Conservation (phyloP, 2,329 filamentous ascomycete genomes). For the Calonectria montana region DNA sequence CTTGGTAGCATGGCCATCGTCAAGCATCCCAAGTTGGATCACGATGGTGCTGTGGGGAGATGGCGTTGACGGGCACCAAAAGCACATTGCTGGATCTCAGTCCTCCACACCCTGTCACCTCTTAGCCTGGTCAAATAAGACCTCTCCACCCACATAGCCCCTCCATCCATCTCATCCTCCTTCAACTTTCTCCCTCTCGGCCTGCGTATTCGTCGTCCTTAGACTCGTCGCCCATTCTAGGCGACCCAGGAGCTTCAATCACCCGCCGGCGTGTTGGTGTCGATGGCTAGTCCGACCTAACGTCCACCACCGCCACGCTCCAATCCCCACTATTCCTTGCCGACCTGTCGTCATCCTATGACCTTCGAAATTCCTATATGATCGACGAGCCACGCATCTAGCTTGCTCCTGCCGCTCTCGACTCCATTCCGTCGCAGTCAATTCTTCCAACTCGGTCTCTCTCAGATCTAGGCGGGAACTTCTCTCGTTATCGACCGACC, state of each 20-base stretch:
- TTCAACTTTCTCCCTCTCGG: constrained; percentile 35
- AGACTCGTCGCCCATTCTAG: constrained; percentile 38
- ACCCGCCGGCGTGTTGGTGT: constrained; percentile 44
- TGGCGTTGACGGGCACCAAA: constrained; percentile 37
- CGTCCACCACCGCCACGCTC: constrained; percentile 40
- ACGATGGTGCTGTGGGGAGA: constrained; percentile 42
- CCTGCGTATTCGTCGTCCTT: constrained; percentile 37
- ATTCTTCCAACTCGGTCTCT: constrained; percentile 15
- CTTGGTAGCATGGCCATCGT: constrained; percentile 13
- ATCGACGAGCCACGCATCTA: constrained; percentile 32
- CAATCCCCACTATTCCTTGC: constrained; percentile 42
- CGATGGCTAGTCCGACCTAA: constrained; percentile 42
- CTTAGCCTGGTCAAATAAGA: constrained; percentile 45
- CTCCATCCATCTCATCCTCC: constrained; percentile 44
- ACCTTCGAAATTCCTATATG: constrained; percentile 30
- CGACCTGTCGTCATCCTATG: constrained; percentile 33
- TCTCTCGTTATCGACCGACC: constrained; percentile 48
- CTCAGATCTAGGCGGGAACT: neutral
- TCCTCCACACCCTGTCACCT: constrained; percentile 39
- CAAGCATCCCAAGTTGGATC: constrained; percentile 29
- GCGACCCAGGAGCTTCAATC: constrained; percentile 43
- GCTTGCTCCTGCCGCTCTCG: constrained; percentile 27
- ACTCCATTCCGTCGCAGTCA: constrained; percentile 13
- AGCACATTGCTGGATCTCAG: constrained; percentile 39
- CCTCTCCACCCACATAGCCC: constrained; percentile 44